phyloP scores from a whole-genome alignment of 108 stramenopile genomes.

The Cyclotella distinguenda region DNA sequence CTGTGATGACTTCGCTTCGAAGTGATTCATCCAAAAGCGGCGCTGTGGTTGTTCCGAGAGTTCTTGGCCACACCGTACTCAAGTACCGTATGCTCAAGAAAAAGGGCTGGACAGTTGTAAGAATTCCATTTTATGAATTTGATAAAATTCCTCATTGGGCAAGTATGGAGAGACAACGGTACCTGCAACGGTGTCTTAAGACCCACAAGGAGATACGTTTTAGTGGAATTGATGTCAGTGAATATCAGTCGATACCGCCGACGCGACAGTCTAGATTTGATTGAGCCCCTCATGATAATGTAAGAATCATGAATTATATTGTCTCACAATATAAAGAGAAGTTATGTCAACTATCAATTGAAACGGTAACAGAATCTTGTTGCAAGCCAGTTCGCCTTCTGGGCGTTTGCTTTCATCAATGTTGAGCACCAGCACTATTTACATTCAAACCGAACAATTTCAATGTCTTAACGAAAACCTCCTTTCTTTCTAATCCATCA shows the following conservation, averaged over 20 bases:
- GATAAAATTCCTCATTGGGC: conserved; percentile 90
- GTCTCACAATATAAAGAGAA: too few species aligned
- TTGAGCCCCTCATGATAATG: conserved; percentile 34
- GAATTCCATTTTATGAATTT: conserved; percentile 87
- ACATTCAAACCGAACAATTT: conserved; percentile 31
- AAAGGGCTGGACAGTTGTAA: conserved; percentile 83
- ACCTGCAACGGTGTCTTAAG: conserved; percentile 82
- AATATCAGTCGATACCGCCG: conserved; percentile 68
- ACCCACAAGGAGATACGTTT: conserved; percentile 80
- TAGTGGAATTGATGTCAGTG: conserved; percentile 78
- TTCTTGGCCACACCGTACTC: conserved; percentile 81
- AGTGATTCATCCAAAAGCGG: conserved; percentile 32
- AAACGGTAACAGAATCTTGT: too few species aligned
- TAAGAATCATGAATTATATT: too few species aligned
- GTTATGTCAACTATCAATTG: conserved; percentile 1
- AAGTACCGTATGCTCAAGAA: conserved; percentile 83
- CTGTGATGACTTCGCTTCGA: conserved; percentile 41
- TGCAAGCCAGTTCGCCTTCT: too few species aligned
- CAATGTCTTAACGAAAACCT: conserved; percentile 30
- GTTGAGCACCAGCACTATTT: too few species aligned
- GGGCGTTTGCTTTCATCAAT: too few species aligned
- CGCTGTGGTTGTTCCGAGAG: conserved; percentile 46
- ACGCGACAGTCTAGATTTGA: conserved; percentile 75
- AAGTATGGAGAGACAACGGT: conserved; percentile 86
- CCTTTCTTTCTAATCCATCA: conserved; percentile 25